These are phyloP conservation scores for Diaporthe sp. DNA, from an alignment of 2,329 filamentous ascomycete species.

Conservation along the genomic window DNA sequence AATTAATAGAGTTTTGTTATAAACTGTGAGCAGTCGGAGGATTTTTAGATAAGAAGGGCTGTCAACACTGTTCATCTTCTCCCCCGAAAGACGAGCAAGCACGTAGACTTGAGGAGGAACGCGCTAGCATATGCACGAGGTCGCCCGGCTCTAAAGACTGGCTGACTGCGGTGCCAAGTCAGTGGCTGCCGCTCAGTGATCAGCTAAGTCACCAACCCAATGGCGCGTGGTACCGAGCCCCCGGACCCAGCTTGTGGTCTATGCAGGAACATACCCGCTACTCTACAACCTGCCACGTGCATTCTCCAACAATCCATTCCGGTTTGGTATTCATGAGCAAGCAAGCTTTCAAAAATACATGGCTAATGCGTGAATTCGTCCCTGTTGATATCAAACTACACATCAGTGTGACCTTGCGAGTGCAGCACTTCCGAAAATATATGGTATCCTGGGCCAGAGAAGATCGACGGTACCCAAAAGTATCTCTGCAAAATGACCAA, in stretches of 20 bases:
- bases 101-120: no score
- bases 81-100: no score
- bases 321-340: no score
- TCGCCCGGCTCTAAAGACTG: no score
- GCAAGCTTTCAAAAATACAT: no score
- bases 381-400: background rate
- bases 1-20: background rate
- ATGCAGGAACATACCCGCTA: background rate
- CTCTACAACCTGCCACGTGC: background rate
- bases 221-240: background rate
- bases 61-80: no score
- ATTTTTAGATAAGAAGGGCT: no score
- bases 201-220: background rate
- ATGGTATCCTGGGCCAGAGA: background rate
- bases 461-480: constrained; percentile 18
- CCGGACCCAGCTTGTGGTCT: background rate
- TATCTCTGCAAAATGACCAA: background rate
- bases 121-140: no score
- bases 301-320: background rate
- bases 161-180: no score
- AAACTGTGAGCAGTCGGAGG: no score
- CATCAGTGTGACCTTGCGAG: background rate
- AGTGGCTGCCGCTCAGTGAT: no score
- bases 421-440: background rate
- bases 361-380: background rate